Base-by-base conservation (phyloP, 2,329 filamentous ascomycete genomes). In the Fusarium nanum region DNA sequence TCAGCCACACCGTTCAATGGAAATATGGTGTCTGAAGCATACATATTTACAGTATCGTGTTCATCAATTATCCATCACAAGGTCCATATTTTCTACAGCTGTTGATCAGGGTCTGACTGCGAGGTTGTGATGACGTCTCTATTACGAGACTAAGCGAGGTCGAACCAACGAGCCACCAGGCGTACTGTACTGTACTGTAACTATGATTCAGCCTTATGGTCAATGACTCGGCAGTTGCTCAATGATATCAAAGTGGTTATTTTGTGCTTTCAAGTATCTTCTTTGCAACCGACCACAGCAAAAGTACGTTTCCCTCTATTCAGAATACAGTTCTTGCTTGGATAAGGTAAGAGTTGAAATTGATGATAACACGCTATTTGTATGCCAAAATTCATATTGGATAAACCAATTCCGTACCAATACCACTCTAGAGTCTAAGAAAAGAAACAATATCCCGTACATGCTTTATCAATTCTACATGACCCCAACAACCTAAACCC, bases 1-100 rank as follows among this genome's bases (percentile, higher is more conserved):
- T 48, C 37, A 56, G 53, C 62, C 67, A 70, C 49, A 53, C n/a
- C 30, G 30, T 47, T 55, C 22, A 18, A 37, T 37, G 42, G 14
- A 10, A 41, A 53, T 27, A 23, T 47, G 22, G 12, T 56, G 48
- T 16, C 55, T 37, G 14, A 44, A 22, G 41, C 32, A 37, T 16
- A 22, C 11, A 16, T 45, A 30, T 13, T 13, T 30, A 30, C 28
- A 30, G 32, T n/a, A 60, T 47, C 32, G 22, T 32, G 41, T 32
- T 60, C 22, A 27, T 48, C 20, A 58, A 27, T 18, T 11, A 16
- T 13, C 18, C 18, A 60, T 45, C 55, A 30, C 11, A 30, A 22
- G 30, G 12, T 20, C 25, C 37, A 46, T 42, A 28, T 25, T 25
- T 45, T 16, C 22, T 11, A 42, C 20, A 16, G 13, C 27, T 14